A percentile compares a stretch with the other conserved stretches of the same genome.
phyloP scores from a whole-genome alignment of 2,329 filamentous ascomycete genomes.

The Trichoderma simmonsii region DNA sequence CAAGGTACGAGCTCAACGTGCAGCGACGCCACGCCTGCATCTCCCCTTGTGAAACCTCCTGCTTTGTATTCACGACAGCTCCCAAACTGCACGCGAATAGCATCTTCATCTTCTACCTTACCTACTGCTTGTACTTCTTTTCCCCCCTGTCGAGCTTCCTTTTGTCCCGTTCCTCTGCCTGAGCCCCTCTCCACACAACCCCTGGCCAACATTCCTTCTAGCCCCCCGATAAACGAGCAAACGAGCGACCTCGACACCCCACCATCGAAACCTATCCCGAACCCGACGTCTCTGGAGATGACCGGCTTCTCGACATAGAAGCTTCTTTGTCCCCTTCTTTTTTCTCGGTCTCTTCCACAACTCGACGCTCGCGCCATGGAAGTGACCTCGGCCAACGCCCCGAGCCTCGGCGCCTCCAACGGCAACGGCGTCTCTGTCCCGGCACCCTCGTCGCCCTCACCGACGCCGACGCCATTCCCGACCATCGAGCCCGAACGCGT shows the following conservation, averaged over 20 bases:
- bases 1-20: neutral
- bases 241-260: neutral
- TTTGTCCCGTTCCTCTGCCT: neutral
- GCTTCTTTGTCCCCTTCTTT: constrained; percentile 19
- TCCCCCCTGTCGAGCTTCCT: neutral
- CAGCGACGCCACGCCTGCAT: neutral
- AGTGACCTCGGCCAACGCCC: constrained; percentile 46
- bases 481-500: constrained; percentile 65
- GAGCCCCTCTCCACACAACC: neutral
- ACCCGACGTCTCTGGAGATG: constrained; percentile 29
- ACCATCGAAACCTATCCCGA: constrained; percentile 11
- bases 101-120: constrained; percentile 3
- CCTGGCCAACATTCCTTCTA: constrained; percentile 6
- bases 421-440: constrained; percentile 11
- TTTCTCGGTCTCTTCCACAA: neutral
- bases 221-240: neutral
- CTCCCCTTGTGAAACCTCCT: neutral
- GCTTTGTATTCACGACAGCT: neutral
- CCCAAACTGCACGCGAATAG: neutral
- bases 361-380: constrained; percentile 45
- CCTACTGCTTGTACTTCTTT: neutral
- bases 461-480: constrained; percentile 44
- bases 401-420: constrained; percentile 52
- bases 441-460: constrained; percentile 43
- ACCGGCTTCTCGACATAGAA: constrained; percentile 25